These are phyloP conservation scores for Elsinoe arachidis DNA, from an alignment of 2,329 filamentous ascomycete species.

Conservation along the genomic window DNA sequence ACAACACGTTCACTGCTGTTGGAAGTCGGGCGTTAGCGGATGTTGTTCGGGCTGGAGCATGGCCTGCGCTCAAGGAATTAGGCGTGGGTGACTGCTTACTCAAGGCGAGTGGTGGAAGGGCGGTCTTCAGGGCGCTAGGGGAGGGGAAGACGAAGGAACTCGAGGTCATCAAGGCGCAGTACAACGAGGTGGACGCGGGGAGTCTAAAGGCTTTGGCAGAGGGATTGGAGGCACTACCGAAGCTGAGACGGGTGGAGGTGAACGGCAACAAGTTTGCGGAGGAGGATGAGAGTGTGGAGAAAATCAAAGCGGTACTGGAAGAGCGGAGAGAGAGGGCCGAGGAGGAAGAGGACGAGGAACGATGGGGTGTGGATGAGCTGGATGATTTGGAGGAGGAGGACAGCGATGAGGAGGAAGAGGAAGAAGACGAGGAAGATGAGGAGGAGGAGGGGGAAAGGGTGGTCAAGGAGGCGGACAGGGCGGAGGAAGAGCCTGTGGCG, in stretches of 20 bases:
- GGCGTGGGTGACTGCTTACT: constrained; percentile 85
- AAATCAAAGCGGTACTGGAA: constrained; percentile 59
- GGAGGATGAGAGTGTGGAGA: constrained; percentile 64
- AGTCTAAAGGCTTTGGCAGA: constrained; percentile 61
- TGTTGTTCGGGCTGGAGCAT: constrained; percentile 54
- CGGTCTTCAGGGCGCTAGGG: constrained; percentile 63
- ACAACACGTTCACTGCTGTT: constrained; percentile 86
- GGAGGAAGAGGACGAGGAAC: constrained; percentile 58
- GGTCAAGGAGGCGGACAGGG: constrained; percentile 59
- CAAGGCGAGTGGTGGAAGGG: constrained; percentile 63
- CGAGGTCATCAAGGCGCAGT: constrained; percentile 75
- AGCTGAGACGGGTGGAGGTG: constrained; percentile 76
- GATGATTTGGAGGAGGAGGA: constrained; percentile 73
- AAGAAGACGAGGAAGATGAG: constrained; percentile 35
- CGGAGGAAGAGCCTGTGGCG: constrained; percentile 64
- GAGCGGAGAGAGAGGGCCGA: constrained; percentile 42
- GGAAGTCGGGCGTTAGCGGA: constrained; percentile 71
- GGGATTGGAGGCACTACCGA: constrained; percentile 49
- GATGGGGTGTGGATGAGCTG: constrained; percentile 77
- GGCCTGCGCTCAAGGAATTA: constrained; percentile 70
- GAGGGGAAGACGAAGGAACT: constrained; percentile 71
- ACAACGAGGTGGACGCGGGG: constrained; percentile 81
- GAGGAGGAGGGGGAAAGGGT: constrained; percentile 59
- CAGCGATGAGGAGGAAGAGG: constrained; percentile 61
- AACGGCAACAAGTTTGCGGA: constrained; percentile 95